Percentiles rank a stretch among this genome's conserved stretches.
These are phyloP conservation scores for Alternaria longipes DNA, from an alignment of 2,329 filamentous ascomycete genomes.

Conservation along the genomic window DNA sequence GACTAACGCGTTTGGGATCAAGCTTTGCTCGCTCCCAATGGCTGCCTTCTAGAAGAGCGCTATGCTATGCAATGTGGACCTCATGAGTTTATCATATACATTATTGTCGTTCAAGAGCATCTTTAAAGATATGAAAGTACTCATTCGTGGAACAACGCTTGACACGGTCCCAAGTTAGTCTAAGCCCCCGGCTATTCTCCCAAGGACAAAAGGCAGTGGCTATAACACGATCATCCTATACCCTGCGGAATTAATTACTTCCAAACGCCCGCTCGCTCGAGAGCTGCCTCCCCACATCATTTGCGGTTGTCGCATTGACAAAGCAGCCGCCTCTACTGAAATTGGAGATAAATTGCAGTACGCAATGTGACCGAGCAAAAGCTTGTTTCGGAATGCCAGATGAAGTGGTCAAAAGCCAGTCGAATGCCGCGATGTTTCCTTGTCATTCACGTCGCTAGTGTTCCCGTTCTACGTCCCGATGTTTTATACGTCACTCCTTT, in stretches of 20 bases:
- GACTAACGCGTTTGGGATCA: background rate
- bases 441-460: background rate
- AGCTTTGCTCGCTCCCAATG: background rate
- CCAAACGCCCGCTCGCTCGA: slow-evolving; percentile 11
- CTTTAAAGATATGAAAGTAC: too few relatives aligned
- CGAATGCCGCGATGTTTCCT: background rate
- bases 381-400: background rate
- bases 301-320: background rate
- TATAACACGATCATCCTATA: slow-evolving; percentile 2
- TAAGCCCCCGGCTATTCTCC: background rate
- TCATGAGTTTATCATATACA: background rate
- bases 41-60: background rate
- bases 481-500: background rate
- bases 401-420: background rate
- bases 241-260: slow-evolving; percentile 26
- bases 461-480: background rate
- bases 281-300: slow-evolving; percentile 8
- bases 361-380: background rate
- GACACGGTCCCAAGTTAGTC: background rate
- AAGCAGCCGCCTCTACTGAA: slow-evolving; percentile 4
- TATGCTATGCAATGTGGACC: background rate
- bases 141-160: background rate
- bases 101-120: too few relatives aligned
- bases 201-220: slow-evolving; percentile 5
- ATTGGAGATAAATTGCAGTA: slow-evolving; percentile 15